Evolutionary conservation across 345 rosid species (phyloP).

Genomic region (Cardamine resedifolia): DNA sequence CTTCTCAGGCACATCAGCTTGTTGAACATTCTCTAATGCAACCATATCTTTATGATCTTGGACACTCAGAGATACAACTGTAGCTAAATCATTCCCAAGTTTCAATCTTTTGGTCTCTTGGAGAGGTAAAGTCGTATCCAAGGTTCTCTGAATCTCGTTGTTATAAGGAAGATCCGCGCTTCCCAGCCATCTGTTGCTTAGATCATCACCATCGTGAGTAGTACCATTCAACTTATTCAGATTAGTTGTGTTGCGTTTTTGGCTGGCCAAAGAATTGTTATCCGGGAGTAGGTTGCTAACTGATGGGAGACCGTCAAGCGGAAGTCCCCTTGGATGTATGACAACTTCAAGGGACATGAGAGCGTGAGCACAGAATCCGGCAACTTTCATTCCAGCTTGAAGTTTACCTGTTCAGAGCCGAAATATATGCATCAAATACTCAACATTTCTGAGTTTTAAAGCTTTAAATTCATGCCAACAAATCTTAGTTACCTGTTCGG

Average conservation of each 20-base stretch:
- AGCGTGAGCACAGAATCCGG: constrained; percentile 72
- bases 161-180: constrained; percentile 35
- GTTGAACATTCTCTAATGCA: constrained; percentile 31
- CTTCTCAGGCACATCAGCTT: constrained; percentile 10
- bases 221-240: constrained; percentile 30
- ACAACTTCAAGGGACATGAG: constrained; percentile 73
- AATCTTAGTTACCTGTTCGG: constrained; percentile 52
- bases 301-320: constrained; percentile 47
- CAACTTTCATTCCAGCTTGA: constrained; percentile 55
- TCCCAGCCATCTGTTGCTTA: constrained; percentile 42
- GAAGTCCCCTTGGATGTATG: constrained; percentile 80
- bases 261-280: constrained; percentile 33
- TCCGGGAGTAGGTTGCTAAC: constrained; percentile 28
- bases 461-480: neutral
- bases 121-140: constrained; percentile 16
- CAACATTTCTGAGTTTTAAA: neutral
- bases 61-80: constrained; percentile 24
- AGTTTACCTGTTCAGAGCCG: constrained; percentile 46
- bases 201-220: constrained; percentile 47
- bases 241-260: constrained; percentile 32
- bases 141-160: constrained; percentile 26
- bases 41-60: constrained; percentile 36
- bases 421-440: constrained; percentile 24
- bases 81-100: constrained; percentile 33
- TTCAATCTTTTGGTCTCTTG: constrained; percentile 29